Evolutionary conservation across 352 stramenopile species (phyloP).

Genomic region (Phytophthora crassamura): DNA sequence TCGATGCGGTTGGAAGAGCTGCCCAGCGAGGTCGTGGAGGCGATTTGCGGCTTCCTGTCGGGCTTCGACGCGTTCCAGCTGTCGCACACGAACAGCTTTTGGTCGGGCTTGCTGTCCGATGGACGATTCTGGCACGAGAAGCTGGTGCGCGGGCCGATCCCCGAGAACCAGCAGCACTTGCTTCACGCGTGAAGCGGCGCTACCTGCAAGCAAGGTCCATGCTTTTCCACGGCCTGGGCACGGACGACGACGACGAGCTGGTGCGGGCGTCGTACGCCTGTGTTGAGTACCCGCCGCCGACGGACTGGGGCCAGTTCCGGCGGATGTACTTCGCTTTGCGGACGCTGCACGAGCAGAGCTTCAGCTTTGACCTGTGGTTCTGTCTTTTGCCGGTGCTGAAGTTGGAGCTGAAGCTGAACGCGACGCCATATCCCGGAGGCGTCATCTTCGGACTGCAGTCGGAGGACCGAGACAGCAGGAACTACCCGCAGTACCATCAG

Average conservation of each 20-base stretch:
- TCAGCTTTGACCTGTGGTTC: conserved; percentile 56
- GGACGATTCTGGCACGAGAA: conserved; percentile 28
- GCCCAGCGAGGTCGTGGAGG: conserved; percentile 19
- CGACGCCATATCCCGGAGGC: conserved; percentile 19
- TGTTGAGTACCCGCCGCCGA: conserved; percentile 29
- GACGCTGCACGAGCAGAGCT: conserved; percentile 26
- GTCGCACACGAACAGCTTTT: conserved; percentile 30
- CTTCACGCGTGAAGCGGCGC: conserved; percentile 27
- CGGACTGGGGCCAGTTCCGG: conserved; percentile 28
- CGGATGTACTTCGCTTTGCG: conserved; percentile 27
- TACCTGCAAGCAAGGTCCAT: conserved; percentile 32
- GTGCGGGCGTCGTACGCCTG: conserved; percentile 25
- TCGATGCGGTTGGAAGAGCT: conserved; percentile 30
- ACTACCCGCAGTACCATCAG: conserved; percentile 52
- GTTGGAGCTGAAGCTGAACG: not conserved
- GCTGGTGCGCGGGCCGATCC: conserved; percentile 18
- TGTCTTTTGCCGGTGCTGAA: conserved; percentile 24
- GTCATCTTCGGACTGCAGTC: conserved; percentile 58
- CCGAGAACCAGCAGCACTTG: conserved; percentile 22
- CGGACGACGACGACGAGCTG: conserved; percentile 19
- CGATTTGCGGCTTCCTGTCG: conserved; percentile 23
- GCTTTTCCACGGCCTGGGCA: conserved; percentile 28
- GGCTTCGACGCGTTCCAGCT: conserved; percentile 37
- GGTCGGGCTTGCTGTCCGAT: conserved; percentile 29
- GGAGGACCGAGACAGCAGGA: conserved; percentile 27